Base-by-base conservation (phyloP, 768 basidiomycete species). In the Clitopilus passeckerianus region DNA sequence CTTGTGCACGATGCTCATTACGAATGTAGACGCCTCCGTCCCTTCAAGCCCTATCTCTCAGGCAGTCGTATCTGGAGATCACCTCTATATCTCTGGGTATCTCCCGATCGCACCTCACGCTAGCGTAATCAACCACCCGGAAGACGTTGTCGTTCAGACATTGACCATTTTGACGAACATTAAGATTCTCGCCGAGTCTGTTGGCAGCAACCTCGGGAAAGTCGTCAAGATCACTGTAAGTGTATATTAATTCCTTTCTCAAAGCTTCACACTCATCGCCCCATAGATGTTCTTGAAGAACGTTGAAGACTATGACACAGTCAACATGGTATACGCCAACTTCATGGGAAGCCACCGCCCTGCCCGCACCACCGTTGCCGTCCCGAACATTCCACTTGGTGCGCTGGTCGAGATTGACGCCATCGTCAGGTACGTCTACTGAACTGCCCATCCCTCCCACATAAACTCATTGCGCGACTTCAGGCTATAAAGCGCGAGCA, bases 201-300 rank as follows among this genome's bases (percentile, higher is more conserved):
- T 56, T 0, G 61, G 61, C 1, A 57, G 58, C 10, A 34, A 57
- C 20, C 41, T 62, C 12, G 61, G 61, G 14, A 62, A 62, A 33
- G 61, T 62, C 33, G 61, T 62, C 6, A 62, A 62, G 54, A 56
- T 57, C 9, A 62, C 30, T 20, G 61, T 62, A 10, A 53, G 58
- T 35, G 5, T 2, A 41, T 35, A 7, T 20, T 6, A 46, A 34
- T 50, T 6, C 52, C 8, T 27, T 22, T 27, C 18, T 34, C 6
- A 5, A n/a, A n/a, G n/a, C n/a, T n/a, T n/a, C n/a, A n/a, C n/a
- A n/a, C n/a, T n/a, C n/a, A n/a, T n/a, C n/a, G n/a, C n/a, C n/a
- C n/a, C n/a, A n/a, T 44, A 61, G 61, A 14, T 61, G 34, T 61
- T 58, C 22, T 34, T 61, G 2, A 58, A 59, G 18, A 61, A 61